Evolutionary conservation across 495 filamentous ascomycete genomes (phyloP).

Genomic region (Lindgomyces ingoldianus): DNA sequence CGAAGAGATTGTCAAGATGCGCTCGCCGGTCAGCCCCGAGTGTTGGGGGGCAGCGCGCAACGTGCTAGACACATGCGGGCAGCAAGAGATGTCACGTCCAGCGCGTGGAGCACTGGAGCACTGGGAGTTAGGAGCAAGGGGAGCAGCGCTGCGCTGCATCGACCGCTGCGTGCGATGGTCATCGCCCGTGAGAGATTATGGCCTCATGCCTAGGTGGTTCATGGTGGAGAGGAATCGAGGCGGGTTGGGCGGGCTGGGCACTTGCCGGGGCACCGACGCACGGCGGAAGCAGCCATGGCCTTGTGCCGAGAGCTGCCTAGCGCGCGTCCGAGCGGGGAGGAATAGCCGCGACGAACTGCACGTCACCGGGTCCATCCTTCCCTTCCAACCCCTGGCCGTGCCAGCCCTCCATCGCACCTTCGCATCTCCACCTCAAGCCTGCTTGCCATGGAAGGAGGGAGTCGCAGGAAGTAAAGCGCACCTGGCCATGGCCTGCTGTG

Average conservation of each 20-base stretch:
- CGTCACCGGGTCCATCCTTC: slow-evolving; percentile 8
- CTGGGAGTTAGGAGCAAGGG: slow-evolving; percentile 18
- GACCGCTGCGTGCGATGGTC: neutral
- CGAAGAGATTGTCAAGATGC: slow-evolving; percentile 3
- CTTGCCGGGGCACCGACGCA: slow-evolving; percentile 7
- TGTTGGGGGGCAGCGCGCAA: slow-evolving; percentile 23
- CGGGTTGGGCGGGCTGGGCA: too few species aligned
- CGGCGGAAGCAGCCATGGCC: slow-evolving; percentile 18
- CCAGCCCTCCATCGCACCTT: neutral
- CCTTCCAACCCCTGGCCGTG: slow-evolving; percentile 5
- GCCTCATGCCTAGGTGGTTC: too few species aligned
- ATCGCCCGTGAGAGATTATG: too few species aligned
- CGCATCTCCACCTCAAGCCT: neutral
- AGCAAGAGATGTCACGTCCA: slow-evolving; percentile 20
- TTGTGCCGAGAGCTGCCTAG: slow-evolving; percentile 7
- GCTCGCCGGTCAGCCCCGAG: slow-evolving; percentile 22
- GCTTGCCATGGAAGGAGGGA: too few species aligned
- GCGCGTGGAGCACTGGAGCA: slow-evolving; percentile 22
- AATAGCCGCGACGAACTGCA: slow-evolving; percentile 26
- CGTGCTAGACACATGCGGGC: slow-evolving; percentile 30
- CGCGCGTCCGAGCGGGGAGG: slow-evolving; percentile 20
- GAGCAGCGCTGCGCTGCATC: neutral
- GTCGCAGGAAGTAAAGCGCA: too few species aligned
- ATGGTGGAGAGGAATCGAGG: too few species aligned
- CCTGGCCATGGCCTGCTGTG: too few species aligned